A percentile compares a stretch with the other conserved stretches of the same genome.
These are phyloP conservation scores for Spathaspora gorwiae DNA, from an alignment of 805 yeast species.

Conservation along the genomic window DNA sequence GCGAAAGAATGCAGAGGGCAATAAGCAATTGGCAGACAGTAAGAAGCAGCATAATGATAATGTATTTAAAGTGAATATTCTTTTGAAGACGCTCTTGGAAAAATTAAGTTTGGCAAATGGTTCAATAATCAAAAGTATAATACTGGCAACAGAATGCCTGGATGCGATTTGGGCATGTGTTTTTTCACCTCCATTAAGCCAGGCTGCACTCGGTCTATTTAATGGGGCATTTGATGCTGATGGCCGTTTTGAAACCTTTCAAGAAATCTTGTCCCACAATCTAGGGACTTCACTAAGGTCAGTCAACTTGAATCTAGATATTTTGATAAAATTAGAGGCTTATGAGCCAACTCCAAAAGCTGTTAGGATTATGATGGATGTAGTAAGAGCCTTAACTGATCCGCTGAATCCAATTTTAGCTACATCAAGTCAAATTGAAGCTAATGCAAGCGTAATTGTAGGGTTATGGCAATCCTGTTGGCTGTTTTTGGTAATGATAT, in stretches of 20 bases:
- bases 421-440: slow-evolving; percentile 9
- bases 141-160: slow-evolving; percentile 34
- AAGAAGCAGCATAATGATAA: slow-evolving; percentile 28
- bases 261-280: slow-evolving; percentile 42
- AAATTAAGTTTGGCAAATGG: slow-evolving; percentile 31
- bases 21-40: slow-evolving; percentile 20
- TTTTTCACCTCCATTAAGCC: slow-evolving; percentile 63
- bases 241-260: slow-evolving; percentile 76
- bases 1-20: slow-evolving; percentile 14
- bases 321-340: slow-evolving; percentile 43
- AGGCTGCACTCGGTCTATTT: slow-evolving; percentile 64
- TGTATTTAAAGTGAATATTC: slow-evolving; percentile 16
- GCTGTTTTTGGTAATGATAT: slow-evolving; percentile 66
- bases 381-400: slow-evolving; percentile 56
- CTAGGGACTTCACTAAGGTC: slow-evolving; percentile 46
- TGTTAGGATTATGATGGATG: slow-evolving; percentile 70
- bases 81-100: slow-evolving; percentile 22
- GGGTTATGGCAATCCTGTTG: slow-evolving; percentile 68
- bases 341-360: slow-evolving; percentile 75
- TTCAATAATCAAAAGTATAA: slow-evolving; percentile 16
- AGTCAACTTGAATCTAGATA: slow-evolving; percentile 41
- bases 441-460: slow-evolving; percentile 11
- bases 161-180: slow-evolving; percentile 73
- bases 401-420: slow-evolving; percentile 57
- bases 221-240: slow-evolving; percentile 66